Conservation (phyloP, 2,329 filamentous ascomycete genomes). For the Pseudonectria foliicola region DNA sequence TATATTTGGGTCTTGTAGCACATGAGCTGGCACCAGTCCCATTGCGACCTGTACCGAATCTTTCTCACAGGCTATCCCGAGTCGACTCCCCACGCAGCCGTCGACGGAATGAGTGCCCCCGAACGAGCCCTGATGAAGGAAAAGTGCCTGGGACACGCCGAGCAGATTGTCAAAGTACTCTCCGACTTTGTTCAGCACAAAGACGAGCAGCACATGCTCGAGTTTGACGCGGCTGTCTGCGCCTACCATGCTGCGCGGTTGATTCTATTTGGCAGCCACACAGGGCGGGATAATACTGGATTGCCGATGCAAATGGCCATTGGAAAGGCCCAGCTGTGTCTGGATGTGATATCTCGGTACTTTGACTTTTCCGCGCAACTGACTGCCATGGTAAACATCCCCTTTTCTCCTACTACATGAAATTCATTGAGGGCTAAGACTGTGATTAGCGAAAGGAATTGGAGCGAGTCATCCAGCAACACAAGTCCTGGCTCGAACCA, state of each 20-base stretch:
- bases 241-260: constrained; percentile 35
- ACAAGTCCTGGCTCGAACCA: constrained; percentile 18
- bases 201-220: constrained; percentile 23
- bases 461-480: constrained; percentile 18
- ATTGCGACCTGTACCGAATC: constrained; percentile 39
- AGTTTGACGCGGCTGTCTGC: constrained; percentile 36
- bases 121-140: constrained; percentile 19
- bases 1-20: constrained; percentile 9
- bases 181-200: constrained; percentile 29
- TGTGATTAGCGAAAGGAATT: constrained; percentile 17
- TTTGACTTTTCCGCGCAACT: constrained; percentile 23
- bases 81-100: constrained; percentile 27
- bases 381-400: constrained; percentile 15
- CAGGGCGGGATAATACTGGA: constrained; percentile 17
- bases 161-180: constrained; percentile 28
- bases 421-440: accelerated
- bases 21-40: constrained; percentile 33
- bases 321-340: constrained; percentile 17
- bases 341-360: constrained; percentile 19
- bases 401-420: neutral
- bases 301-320: constrained; percentile 21
- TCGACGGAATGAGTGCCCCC: constrained; percentile 21
- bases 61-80: constrained; percentile 34
- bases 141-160: constrained; percentile 31
- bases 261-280: constrained; percentile 27